These are phyloP conservation scores for Marasmius sp. DNA, from an alignment of 1,284 basidiomycete genomes.

Conservation along the genomic window DNA sequence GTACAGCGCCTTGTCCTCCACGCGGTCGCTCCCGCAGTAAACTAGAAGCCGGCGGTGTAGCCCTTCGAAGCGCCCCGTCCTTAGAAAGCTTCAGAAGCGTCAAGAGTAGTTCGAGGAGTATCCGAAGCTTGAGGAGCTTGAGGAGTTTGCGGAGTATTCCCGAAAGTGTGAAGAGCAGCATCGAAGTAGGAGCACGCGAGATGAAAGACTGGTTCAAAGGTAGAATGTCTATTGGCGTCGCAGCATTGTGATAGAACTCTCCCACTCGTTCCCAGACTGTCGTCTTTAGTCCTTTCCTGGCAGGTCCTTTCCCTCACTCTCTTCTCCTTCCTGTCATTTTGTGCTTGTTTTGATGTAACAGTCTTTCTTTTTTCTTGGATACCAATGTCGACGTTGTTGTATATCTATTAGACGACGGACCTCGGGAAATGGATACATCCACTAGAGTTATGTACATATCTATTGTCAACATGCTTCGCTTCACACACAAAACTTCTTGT, in stretches of 20 bases:
- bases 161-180: conserved; percentile 33
- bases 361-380: neutral
- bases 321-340: neutral
- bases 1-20: conserved; percentile 10
- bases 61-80: conserved; percentile 37
- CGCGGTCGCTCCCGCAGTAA: conserved; percentile 10
- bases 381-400: neutral
- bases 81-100: conserved; percentile 44
- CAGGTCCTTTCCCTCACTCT: neutral
- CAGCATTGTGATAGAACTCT: neutral
- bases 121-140: conserved; percentile 32
- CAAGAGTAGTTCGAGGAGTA: conserved; percentile 21
- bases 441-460: conserved; percentile 1
- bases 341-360: too few species aligned
- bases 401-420: neutral
- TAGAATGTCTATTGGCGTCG: conserved; percentile 7
- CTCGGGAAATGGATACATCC: neutral
- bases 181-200: conserved; percentile 34
- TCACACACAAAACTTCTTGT: too few species aligned
- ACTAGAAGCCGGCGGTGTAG: conserved; percentile 11
- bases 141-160: conserved; percentile 37
- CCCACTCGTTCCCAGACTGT: neutral
- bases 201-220: conserved; percentile 22
- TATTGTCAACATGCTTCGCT: neutral
- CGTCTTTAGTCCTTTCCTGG: neutral